Base-by-base conservation (phyloP, 495 filamentous ascomycete genomes). In the Cenococcum geophilum region DNA sequence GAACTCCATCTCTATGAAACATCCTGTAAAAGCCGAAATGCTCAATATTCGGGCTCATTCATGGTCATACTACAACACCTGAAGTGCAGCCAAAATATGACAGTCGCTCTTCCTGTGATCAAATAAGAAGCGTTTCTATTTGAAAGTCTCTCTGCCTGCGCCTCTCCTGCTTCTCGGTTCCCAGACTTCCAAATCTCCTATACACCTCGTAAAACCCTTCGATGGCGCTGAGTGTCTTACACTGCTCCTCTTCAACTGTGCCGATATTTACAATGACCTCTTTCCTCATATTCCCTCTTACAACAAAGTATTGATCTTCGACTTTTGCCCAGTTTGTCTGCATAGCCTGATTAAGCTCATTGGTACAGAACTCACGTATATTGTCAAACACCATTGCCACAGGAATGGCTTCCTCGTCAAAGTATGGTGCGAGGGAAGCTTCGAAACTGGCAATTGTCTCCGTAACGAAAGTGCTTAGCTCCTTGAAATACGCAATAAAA, bases 261-360 rank as follows among this genome's bases (percentile, higher is more conserved):
- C 67, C 65, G 16, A 74, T 53, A 18, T 69, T 64, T 12, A 76
- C 67, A 5, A 69, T 48, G 9, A 79, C 74, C 58, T 78, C 70
- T 50, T 61, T 71, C 47, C 65, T 65, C 6, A 20, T 58, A 20
- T 67, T 68, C 20, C 76, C 73, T 53, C 68, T 54, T 18, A 63
- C 57, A 18, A 78, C 63, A 55, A 69, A 75, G 48, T 77, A 73
- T 20, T 62, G 50, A 20, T 57, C 68, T n/a, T 62, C 70, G 48
- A 69, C 66, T 27, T 70, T 60, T 9, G 60, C 64, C 77, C 77
- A 79, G 20, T 70, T 66, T 16, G 57, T 68, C 22, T 58, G 57
- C 9, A 79, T 63, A 0, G 65, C 59, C 1, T 70, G 55, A 9
- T 57, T 47, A 4, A 78, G 62, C 49, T 74, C 75, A 36, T 68